Evolutionary conservation across 257 asterid species (phyloP).

Genomic region (Solanum bukasovii): DNA sequence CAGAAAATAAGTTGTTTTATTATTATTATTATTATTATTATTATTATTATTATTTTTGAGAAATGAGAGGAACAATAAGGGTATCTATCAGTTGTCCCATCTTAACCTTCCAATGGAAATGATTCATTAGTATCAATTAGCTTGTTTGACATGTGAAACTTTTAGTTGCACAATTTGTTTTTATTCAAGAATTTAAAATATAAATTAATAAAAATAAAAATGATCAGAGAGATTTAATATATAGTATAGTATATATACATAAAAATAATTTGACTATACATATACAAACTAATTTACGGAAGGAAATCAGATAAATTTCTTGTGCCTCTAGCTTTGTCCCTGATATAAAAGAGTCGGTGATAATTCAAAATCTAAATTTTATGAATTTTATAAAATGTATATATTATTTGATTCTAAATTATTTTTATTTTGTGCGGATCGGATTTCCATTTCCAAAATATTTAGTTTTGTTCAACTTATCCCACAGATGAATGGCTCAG

Average conservation of each 20-base stretch:
- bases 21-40: too few species aligned
- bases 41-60: too few species aligned
- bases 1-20: background rate
- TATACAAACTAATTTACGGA: background rate
- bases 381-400: background rate
- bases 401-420: background rate
- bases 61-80: background rate
- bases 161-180: conserved; percentile 19
- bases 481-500: background rate
- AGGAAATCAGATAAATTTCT: background rate
- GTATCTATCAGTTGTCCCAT: background rate
- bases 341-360: background rate
- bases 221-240: background rate
- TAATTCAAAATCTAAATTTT: background rate
- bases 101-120: background rate
- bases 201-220: too few species aligned
- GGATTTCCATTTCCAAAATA: background rate
- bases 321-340: background rate
- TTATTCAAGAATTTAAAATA: background rate
- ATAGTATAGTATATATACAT: background rate
- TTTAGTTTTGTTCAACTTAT: background rate
- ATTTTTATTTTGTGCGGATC: background rate
- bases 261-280: background rate
- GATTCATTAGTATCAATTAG: background rate
- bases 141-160: conserved; percentile 38